Conservation (phyloP, 179 eudicot species). For the Beta lomatogona region DNA sequence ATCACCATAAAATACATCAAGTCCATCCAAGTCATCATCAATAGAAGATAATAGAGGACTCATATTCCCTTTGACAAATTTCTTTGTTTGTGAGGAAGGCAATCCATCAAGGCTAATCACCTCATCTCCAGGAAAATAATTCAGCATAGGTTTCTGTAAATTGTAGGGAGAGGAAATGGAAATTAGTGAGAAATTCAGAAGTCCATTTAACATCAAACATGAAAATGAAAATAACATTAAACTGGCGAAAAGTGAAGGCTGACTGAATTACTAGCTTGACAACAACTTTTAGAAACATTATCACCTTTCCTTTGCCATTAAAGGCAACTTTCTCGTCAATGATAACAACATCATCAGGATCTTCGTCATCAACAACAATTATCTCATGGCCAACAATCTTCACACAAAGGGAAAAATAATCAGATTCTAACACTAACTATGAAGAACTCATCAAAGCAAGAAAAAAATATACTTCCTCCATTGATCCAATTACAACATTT, state of each 20-base stretch:
- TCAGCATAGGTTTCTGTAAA: constrained; percentile 35
- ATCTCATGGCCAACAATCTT: constrained; percentile 50
- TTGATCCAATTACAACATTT: too few relatives aligned
- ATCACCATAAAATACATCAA: constrained; percentile 33
- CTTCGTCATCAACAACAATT: constrained; percentile 63
- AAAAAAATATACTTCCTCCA: background rate
- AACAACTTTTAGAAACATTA: background rate
- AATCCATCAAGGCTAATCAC: constrained; percentile 16
- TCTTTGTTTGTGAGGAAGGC: constrained; percentile 22
- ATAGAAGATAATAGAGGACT: constrained; percentile 27
- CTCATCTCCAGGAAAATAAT: background rate
- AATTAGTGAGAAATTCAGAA: background rate
- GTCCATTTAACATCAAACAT: background rate
- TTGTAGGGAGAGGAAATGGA: background rate
- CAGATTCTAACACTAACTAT: background rate
- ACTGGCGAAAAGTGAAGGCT: background rate
- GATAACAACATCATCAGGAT: constrained; percentile 42
- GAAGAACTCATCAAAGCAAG: constrained; percentile 12
- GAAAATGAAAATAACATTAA: background rate
- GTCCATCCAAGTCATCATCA: constrained; percentile 40
- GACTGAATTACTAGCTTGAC: background rate
- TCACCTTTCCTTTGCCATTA: constrained; percentile 69
- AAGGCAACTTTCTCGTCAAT: constrained; percentile 34
- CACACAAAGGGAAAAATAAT: constrained; percentile 10
- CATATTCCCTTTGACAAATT: constrained; percentile 30